Conservation (phyloP, 345 rosid genomes). For the Rhizophora mangle region DNA sequence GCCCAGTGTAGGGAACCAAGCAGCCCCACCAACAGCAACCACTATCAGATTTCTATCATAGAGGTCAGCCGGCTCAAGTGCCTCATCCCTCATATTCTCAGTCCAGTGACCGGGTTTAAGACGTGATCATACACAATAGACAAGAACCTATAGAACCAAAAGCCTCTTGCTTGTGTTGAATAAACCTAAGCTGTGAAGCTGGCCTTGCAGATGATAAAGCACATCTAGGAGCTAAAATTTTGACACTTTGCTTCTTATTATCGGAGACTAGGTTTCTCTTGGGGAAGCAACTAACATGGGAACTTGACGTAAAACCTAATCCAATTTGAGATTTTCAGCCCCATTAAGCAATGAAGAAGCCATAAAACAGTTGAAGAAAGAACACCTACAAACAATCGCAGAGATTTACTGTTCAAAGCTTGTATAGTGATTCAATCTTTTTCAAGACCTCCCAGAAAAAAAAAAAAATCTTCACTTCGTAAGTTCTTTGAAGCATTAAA, state of each 20-base stretch:
- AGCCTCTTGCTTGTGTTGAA: conserved; percentile 38
- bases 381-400: conserved; percentile 1
- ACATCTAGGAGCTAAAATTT: conserved; percentile 19
- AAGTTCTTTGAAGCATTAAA: too few species aligned
- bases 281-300: conserved; percentile 12
- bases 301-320: conserved; percentile 15
- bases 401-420: background rate
- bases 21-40: too few species aligned
- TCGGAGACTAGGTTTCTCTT: conserved; percentile 6
- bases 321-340: conserved; percentile 24
- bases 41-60: background rate
- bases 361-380: conserved; percentile 10
- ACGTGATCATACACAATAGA: too few species aligned
- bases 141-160: too few species aligned
- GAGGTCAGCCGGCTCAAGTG: conserved; percentile 39
- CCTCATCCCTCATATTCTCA: conserved; percentile 41
- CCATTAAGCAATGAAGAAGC: conserved; percentile 31
- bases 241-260: conserved; percentile 8
- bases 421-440: too few species aligned
- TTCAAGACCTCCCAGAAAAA: too few species aligned
- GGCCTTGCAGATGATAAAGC: conserved; percentile 32
- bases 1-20: too few species aligned
- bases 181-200: conserved; percentile 41
- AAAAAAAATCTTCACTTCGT: too few species aligned
- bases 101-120: conserved; percentile 45